Conservation (phyloP, 1,284 basidiomycete species). For the Flammula alnicola region DNA sequence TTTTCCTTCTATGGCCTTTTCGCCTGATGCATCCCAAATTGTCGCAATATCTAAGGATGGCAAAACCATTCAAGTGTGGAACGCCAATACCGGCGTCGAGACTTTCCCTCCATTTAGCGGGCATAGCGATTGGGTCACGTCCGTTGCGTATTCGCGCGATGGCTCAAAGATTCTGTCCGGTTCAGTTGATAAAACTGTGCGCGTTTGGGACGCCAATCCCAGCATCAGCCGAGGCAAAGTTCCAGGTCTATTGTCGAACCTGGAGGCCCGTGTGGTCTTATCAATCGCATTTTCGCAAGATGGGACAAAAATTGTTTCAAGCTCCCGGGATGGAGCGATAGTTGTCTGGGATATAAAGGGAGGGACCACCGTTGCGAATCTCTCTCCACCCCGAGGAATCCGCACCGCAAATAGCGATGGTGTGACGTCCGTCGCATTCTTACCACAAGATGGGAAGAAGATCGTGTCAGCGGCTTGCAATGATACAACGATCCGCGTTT, state of each 20-base stretch:
- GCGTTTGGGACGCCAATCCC: not conserved
- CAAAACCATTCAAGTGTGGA: too few species aligned
- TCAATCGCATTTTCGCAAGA: slow-evolving; percentile 12
- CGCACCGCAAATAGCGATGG: too few species aligned
- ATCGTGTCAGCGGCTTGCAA: not conserved
- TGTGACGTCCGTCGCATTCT: slow-evolving; percentile 8
- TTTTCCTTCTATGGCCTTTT: too few species aligned
- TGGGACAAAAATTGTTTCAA: not conserved
- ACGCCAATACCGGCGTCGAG: too few species aligned
- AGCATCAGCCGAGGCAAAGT: not conserved
- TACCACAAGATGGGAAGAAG: slow-evolving; percentile 1
- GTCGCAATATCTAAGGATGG: too few species aligned
- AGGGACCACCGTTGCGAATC: not conserved
- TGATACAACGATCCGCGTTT: slow-evolving; percentile 1
- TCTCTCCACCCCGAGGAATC: too few species aligned
- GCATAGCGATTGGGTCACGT: not conserved
- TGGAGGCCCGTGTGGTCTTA: too few species aligned
- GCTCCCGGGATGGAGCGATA: not conserved
- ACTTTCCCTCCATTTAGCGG: too few species aligned
- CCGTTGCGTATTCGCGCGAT: slow-evolving; percentile 1
- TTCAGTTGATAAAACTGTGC: not conserved
- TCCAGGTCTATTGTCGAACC: too few species aligned
- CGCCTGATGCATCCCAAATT: too few species aligned
- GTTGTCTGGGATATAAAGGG: not conserved
- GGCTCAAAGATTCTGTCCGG: slow-evolving; percentile 3